Conservation (phyloP, 225 moss, liverwort and hornwort species). For the Physcomitrellopsis africana region DNA sequence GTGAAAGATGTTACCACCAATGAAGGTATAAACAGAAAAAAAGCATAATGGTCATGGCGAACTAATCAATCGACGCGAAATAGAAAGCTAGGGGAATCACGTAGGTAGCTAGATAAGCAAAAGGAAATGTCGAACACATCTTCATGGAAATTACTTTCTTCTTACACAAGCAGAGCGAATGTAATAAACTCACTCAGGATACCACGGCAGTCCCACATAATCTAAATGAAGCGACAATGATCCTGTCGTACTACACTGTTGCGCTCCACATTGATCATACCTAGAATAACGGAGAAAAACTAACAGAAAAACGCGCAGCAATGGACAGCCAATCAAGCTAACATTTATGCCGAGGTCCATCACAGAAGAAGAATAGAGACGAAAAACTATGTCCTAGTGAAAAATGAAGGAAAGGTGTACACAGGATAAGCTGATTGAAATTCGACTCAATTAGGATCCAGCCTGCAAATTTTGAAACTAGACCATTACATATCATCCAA, state of each 20-base stretch:
- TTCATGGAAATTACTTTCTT: not conserved
- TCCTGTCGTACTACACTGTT: not conserved
- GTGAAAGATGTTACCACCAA: too few relatives aligned
- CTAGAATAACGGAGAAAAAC: not conserved
- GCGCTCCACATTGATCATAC: not conserved
- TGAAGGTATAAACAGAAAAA: too few relatives aligned
- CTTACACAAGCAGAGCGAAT: conserved; percentile 4
- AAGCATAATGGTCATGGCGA: too few relatives aligned
- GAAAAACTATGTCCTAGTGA: not conserved
- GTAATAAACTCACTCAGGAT: not conserved
- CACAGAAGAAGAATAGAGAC: conserved; percentile 9
- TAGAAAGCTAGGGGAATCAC: too few relatives aligned
- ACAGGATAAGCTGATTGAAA: conserved; percentile 1
- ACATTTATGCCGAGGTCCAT: conserved; percentile 18
- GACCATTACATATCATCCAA: conserved; percentile 31
- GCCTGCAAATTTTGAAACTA: conserved; percentile 36
- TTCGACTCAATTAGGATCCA: conserved; percentile 27
- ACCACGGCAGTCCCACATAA: not conserved
- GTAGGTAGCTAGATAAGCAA: not conserved
- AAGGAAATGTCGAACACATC: not conserved
- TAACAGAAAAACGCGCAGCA: not conserved
- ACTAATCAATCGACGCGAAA: too few relatives aligned
- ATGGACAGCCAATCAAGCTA: not conserved
- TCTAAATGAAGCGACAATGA: conserved; percentile 1
- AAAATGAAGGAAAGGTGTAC: not conserved